phyloP scores from a whole-genome alignment of 768 basidiomycete species.

The Podaxis pistillaris region DNA sequence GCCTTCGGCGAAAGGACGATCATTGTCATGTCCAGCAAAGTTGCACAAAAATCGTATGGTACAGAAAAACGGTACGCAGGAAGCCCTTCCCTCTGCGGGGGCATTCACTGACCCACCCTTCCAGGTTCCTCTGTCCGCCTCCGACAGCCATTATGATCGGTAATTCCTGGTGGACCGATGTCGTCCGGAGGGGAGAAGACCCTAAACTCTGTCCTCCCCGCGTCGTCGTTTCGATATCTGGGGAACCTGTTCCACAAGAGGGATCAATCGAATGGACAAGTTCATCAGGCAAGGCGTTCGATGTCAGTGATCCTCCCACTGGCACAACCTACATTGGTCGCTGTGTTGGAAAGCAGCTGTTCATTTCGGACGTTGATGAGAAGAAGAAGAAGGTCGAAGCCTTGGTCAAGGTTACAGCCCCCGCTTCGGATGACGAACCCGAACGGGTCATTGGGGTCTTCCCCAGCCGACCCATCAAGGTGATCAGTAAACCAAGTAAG shows the following conservation, averaged over 20 bases:
- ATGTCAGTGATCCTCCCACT: constrained; percentile 73
- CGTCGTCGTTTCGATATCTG: constrained; percentile 89
- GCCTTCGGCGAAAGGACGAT: constrained; percentile 92
- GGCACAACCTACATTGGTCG: constrained; percentile 90
- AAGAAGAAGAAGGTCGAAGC: constrained; percentile 96
- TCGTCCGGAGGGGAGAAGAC: constrained; percentile 70
- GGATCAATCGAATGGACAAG: constrained; percentile 87
- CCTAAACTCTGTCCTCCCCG: constrained; percentile 74
- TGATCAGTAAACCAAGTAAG: constrained; percentile 98
- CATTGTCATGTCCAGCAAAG: constrained; percentile 96
- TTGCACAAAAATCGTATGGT: constrained; percentile 96
- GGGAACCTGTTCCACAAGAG: constrained; percentile 84
- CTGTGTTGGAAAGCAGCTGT: constrained; percentile 91
- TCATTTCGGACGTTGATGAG: constrained; percentile 93
- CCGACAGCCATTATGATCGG: constrained; percentile 94
- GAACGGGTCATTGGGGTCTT: constrained; percentile 87
- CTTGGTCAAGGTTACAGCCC: constrained; percentile 83
- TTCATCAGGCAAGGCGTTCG: constrained; percentile 80
- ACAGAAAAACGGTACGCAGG: constrained; percentile 81
- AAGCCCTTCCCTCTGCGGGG: neutral
- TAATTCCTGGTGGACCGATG: constrained; percentile 91
- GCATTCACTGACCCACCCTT: constrained; percentile 19
- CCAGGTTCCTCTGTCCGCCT: constrained; percentile 86
- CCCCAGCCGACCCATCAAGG: constrained; percentile 93
- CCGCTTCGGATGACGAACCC: constrained; percentile 74